Evolutionary conservation across 2,329 filamentous ascomycete species (phyloP).

Genomic region (Pseudogymnoascus sp.): DNA sequence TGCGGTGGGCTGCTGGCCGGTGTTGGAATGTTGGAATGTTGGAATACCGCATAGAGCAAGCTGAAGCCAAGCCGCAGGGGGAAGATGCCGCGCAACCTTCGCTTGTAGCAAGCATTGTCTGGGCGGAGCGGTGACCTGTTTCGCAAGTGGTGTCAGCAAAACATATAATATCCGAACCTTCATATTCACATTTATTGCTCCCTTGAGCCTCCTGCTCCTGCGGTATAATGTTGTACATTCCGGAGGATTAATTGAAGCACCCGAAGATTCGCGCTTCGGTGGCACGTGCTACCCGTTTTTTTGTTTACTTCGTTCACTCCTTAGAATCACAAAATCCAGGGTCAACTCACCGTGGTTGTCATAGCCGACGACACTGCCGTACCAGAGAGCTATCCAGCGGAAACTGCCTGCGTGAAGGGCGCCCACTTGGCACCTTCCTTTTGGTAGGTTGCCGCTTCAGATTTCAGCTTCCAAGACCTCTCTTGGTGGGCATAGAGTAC

Average conservation of each 20-base stretch:
- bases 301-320: constrained; percentile 7
- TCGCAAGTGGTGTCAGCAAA: constrained; percentile 2
- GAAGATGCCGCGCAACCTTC: constrained; percentile 2
- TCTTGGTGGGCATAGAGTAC: constrained; percentile 1
- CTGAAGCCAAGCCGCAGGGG: constrained; percentile 6
- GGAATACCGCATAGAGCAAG: neutral
- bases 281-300: constrained; percentile 5
- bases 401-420: neutral
- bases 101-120: constrained; percentile 7
- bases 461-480: neutral
- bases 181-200: neutral
- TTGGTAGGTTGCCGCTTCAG: neutral
- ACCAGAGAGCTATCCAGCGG: neutral
- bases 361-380: constrained; percentile 1
- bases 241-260: constrained; percentile 5
- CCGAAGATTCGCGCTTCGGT: constrained; percentile 6
- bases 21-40: neutral
- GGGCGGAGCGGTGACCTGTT: constrained; percentile 6
- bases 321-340: neutral
- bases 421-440: neutral
- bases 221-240: constrained; percentile 1
- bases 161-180: constrained; percentile 6
- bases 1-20: neutral
- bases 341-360: neutral
- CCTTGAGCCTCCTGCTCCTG: constrained; percentile 2